Conservation (phyloP, 768 basidiomycete species). For the Rhodotorula graminis region DNA sequence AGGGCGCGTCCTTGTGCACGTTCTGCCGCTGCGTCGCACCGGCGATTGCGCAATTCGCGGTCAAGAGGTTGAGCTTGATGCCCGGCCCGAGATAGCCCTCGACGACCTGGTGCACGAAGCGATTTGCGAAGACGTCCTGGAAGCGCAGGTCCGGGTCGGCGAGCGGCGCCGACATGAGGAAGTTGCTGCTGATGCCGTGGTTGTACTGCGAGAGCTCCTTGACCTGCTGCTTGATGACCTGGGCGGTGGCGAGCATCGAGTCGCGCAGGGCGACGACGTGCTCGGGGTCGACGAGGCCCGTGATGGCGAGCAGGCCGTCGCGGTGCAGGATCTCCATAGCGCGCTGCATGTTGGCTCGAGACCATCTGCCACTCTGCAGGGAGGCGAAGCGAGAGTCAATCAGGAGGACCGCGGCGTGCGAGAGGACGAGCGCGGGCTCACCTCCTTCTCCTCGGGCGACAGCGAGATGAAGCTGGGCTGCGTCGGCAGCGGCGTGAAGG, state of each 20-base stretch:
- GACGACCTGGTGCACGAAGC: neutral
- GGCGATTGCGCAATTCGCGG: slow-evolving; percentile 18
- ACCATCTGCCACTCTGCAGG: slow-evolving; percentile 1
- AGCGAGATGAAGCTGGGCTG: neutral
- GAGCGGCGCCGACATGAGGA: slow-evolving; percentile 13
- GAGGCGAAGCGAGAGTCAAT: neutral
- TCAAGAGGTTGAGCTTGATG: slow-evolving; percentile 8
- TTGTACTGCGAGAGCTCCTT: neutral
- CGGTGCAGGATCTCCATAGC: neutral
- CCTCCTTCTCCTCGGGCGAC: neutral
- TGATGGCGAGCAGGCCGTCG: neutral
- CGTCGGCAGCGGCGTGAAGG: neutral
- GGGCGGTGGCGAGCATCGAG: neutral
- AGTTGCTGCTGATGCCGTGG: slow-evolving; percentile 5
- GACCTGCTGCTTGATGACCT: neutral
- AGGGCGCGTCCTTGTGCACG: slow-evolving; percentile 22
- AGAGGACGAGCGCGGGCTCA: too few species aligned
- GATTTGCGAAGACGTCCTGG: slow-evolving; percentile 10
- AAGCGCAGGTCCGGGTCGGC: neutral
- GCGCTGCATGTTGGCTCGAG: neutral
- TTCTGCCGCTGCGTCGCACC: slow-evolving; percentile 9
- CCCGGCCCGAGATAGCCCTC: slow-evolving; percentile 13
- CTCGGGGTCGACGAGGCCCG: neutral
- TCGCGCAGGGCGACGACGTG: neutral
- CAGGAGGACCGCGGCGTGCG: too few species aligned